Evolutionary conservation across 2,329 filamentous ascomycete species (phyloP), one percentile per base, ranked within the genome.

Genomic region (Trichophyton rubrum): DNA sequence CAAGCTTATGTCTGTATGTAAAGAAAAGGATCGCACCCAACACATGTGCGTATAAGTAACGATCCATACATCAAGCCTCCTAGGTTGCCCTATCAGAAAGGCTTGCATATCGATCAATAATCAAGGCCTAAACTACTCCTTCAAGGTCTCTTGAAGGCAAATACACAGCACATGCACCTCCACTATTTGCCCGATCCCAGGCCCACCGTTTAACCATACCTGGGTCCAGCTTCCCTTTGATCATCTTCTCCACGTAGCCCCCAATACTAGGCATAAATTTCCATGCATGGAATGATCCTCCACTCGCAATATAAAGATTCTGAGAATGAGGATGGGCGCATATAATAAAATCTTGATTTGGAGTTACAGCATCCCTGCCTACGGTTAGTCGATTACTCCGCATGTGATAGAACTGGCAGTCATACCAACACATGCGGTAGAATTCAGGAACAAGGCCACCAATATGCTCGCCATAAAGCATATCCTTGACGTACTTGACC

Each of bases 241-340:
- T 58, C 3, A 73, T 73, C 67, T 82, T 79, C 1, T 69, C 74
- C 24, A 82, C 78, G 22, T 80, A 75, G 3, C 73, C 70, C 0
- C 80, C 80, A 47, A 82, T 75, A 2, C 75, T 73, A 1, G 79
- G 78, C 66, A 80, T 78, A 43, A 79, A 76, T 73, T 79, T 81
- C 63, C 80, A 82, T 2, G 77, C 79, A 64, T 82, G 78, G 0
- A 79, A 80, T 33, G 77, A 79, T 0, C 74, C 80, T 4, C 80
- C 80, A 3, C 78, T 74, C 3, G 77, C 80, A 15, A 82, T 65
- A 2, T 79, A 67, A 22, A 81, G 66, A 27, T 72, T 75, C 40
- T 67, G 63, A 58, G 75, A 69, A 9, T 74, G 68, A 0, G 79
- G 78, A 67, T 82, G 79, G 33, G 69, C 68, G 59, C 77, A 76